A percentile compares a stretch with the other conserved stretches of the same genome.
phyloP scores from a whole-genome alignment of 2,329 filamentous ascomycete species.

The Kalmusia sp. region DNA sequence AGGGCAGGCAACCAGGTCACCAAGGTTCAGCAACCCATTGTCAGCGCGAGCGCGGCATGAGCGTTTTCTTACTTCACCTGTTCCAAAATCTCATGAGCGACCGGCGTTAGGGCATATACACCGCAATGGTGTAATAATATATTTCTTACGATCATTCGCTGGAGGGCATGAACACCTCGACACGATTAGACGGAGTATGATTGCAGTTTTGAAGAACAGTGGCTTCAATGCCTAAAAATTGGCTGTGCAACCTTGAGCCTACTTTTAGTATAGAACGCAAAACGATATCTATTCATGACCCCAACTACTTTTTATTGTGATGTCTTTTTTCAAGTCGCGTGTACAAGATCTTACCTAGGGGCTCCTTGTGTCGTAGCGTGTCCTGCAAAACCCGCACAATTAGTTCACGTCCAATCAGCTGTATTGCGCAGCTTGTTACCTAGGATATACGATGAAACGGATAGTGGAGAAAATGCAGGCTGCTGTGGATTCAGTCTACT shows the following conservation, averaged over 20 bases:
- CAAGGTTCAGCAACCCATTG: conserved; percentile 78
- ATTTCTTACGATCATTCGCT: conserved; percentile 40
- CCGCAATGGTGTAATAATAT: conserved; percentile 29
- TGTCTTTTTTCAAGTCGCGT: too few species aligned
- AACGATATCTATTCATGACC: conserved; percentile 20
- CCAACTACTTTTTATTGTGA: neutral
- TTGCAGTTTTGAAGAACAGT: conserved; percentile 27
- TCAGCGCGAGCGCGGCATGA: conserved; percentile 83
- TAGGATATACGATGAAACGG: too few species aligned
- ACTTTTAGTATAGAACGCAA: conserved; percentile 20
- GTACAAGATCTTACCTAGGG: too few species aligned
- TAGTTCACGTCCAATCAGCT: too few species aligned
- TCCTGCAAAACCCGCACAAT: too few species aligned
- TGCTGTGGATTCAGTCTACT: too few species aligned
- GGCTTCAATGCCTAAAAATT: conserved; percentile 22
- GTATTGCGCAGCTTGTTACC: too few species aligned
- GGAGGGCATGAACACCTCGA: conserved; percentile 25
- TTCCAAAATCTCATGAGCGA: conserved; percentile 26
- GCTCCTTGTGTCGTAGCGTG: too few species aligned
- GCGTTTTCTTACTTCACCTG: conserved; percentile 17
- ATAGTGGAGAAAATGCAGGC: too few species aligned
- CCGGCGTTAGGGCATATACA: conserved; percentile 40
- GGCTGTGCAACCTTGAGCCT: conserved; percentile 22
- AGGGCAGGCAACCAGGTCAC: conserved; percentile 87
- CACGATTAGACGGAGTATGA: conserved; percentile 39